Evolutionary conservation across 768 basidiomycete species (phyloP).

Genomic region (Psilocybe azurescens): DNA sequence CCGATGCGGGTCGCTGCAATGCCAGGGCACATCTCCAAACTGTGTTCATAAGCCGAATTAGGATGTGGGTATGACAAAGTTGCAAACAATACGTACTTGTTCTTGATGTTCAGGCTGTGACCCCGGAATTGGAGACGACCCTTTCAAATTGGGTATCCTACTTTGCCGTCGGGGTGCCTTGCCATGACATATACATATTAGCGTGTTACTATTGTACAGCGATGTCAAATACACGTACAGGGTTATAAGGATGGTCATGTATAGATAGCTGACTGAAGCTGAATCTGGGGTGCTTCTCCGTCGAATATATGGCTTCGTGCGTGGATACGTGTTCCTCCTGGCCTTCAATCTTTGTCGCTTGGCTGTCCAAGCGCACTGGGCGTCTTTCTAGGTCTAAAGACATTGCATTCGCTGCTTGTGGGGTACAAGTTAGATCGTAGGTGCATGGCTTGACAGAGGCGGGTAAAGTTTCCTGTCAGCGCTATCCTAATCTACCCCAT

Average conservation of each 20-base stretch:
- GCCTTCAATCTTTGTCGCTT: constrained; percentile 11
- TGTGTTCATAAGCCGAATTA: not conserved
- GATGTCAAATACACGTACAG: constrained; percentile 1
- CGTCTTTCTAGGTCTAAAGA: constrained; percentile 10
- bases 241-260: constrained; percentile 15
- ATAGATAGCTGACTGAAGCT: constrained; percentile 12
- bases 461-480: not conserved
- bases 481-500: not conserved
- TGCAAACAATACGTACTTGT: not conserved
- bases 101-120: constrained; percentile 12
- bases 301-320: not conserved
- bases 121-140: constrained; percentile 13
- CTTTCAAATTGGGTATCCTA: constrained; percentile 18
- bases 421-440: not conserved
- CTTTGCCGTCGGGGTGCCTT: constrained; percentile 14
- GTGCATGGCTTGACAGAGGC: not conserved
- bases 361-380: constrained; percentile 11
- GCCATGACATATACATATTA: not conserved
- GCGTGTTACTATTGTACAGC: not conserved
- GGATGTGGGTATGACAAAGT: no score
- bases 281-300: constrained; percentile 5
- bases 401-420: not conserved
- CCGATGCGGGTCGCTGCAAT: constrained; percentile 25
- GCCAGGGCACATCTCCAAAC: constrained; percentile 22
- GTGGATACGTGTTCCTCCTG: not conserved